A percentile compares a stretch with the other conserved stretches of the same genome.
phyloP scores from a whole-genome alignment of 345 rosid species.

The Heritiera littoralis region DNA sequence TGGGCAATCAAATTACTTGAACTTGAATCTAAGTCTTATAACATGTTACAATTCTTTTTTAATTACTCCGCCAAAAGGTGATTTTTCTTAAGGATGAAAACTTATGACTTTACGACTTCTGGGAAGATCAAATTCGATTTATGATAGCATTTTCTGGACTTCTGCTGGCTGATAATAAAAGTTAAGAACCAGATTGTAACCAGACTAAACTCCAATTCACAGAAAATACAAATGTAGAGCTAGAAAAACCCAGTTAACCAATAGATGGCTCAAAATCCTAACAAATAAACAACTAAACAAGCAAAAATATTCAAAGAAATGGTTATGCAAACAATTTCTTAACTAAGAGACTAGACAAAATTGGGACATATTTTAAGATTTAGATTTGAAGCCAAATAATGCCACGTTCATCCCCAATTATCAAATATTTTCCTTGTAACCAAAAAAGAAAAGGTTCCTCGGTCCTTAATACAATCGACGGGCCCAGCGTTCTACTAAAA shows the following conservation, averaged over 20 bases:
- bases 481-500: not conserved
- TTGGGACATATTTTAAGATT: too few relatives aligned
- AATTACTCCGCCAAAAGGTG: too few relatives aligned
- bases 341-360: too few relatives aligned
- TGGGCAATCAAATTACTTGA: too few relatives aligned
- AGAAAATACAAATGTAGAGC: not conserved
- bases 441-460: not conserved
- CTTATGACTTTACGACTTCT: not conserved
- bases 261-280: not conserved
- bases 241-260: not conserved
- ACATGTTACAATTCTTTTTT: too few relatives aligned
- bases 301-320: not conserved
- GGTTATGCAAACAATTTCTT: not conserved
- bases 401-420: too few relatives aligned
- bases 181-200: not conserved
- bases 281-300: slow-evolving; percentile 8
- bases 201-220: not conserved
- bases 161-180: too few relatives aligned
- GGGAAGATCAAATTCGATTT: not conserved
- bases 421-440: too few relatives aligned
- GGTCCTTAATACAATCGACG: not conserved
- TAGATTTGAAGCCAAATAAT: too few relatives aligned
- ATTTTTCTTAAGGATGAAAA: not conserved
- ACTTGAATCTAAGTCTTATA: too few relatives aligned
- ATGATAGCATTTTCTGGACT: not conserved